Evolutionary conservation across 352 stramenopile genomes (phyloP), one percentile per base, ranked within the genome.

Genomic region (Globisporangium takayamanum): DNA sequence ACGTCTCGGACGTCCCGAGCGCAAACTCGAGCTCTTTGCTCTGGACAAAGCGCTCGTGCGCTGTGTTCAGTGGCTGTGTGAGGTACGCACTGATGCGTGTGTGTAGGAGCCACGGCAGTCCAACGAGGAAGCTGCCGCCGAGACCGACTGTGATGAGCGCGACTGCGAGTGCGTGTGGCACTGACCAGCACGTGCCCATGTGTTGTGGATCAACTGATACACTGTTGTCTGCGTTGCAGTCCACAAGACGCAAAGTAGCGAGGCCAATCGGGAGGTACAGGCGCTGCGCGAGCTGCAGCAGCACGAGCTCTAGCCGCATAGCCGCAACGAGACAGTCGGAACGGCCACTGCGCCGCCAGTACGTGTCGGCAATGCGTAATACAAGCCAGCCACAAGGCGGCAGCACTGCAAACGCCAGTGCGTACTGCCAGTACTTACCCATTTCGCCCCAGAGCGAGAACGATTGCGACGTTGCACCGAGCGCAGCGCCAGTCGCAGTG

Each of bases 371-470:
- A 1, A 59, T 0, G 25, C 51, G 50, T n/a, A 63, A 45, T 25
- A 36, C 39, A 2, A 62, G 5, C 28, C 67, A 47, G 1, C 51
- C 55, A 20, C 54, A 56, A n/a, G 49, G 62, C 20, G 77, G 73
- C 0, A 80, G 48, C 2, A 74, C 16, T 7, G 48, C 62, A 53
- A 64, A 89, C 28, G 39, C 36, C 7, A 90, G 49, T 3, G 78
- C 74, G 62, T 88, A 87, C n/a, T 74, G 30, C 78, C 74, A 84
- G 57, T 90, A 90, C 41, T 60, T 12, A 1, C n/a, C 39, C 74
- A 84, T 76, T 45, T 85, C 72, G 1, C 72, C 80, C 75, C 75
- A 89, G 0, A 87, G 59, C 18, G 74, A 88, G 46, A 85, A 87
- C 6, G 68, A 39, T 53, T 79, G 76, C 11, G 62, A 69, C 5